These are phyloP conservation scores for Polychytrium aggregatum DNA, from an alignment of 192 early-diverging fungal species.

Conservation along the genomic window DNA sequence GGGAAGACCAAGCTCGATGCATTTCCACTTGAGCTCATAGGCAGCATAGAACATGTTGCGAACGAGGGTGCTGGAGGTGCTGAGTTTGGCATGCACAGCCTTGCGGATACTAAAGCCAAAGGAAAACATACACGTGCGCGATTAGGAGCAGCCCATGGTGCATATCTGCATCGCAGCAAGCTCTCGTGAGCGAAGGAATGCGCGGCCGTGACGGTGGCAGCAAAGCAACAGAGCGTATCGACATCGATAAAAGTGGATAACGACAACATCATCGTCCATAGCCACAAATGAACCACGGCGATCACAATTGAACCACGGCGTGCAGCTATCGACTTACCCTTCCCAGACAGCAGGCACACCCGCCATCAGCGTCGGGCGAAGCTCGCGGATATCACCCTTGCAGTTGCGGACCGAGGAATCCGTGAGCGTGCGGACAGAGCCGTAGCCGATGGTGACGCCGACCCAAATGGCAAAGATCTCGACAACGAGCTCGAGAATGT, in stretches of 20 bases:
- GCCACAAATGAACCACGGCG: too few species aligned
- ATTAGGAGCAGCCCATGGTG: too few species aligned
- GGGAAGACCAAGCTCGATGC: slow-evolving; percentile 53
- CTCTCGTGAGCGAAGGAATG: too few species aligned
- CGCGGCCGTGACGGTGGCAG: too few species aligned
- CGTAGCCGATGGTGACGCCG: slow-evolving; percentile 53
- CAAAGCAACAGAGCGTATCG: too few species aligned
- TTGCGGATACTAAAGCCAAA: slow-evolving; percentile 60
- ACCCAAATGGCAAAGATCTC: slow-evolving; percentile 45
- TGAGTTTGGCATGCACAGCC: slow-evolving; percentile 58
- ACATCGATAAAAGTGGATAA: too few species aligned
- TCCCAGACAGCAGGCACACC: slow-evolving; percentile 75
- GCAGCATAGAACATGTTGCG: slow-evolving; percentile 68
- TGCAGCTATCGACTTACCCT: too few species aligned
- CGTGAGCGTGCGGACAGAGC: slow-evolving; percentile 51
- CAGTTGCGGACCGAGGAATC: slow-evolving; percentile 55
- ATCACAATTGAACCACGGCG: too few species aligned
- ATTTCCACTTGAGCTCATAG: slow-evolving; percentile 58
- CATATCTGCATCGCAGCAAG: too few species aligned
- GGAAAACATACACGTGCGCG: too few species aligned
- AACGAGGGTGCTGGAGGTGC: slow-evolving; percentile 29
- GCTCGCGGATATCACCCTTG: slow-evolving; percentile 55
- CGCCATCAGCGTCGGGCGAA: slow-evolving; percentile 55
- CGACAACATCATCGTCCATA: too few species aligned
- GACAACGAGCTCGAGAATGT: slow-evolving; percentile 79